phyloP scores from a whole-genome alignment of 129 eudicot species.

The Helichrysum umbraculigerum region DNA sequence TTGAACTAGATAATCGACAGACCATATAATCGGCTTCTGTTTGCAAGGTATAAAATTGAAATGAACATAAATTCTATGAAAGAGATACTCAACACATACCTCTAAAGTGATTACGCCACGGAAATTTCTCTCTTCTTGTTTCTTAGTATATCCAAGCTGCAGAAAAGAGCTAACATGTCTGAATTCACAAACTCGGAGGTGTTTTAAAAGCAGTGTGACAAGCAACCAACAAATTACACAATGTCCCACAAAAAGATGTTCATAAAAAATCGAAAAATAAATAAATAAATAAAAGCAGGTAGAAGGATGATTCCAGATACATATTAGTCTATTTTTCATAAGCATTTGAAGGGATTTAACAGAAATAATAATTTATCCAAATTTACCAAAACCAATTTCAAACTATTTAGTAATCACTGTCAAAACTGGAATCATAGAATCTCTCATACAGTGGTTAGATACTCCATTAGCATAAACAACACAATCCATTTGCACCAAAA shows the following conservation, averaged over 20 bases:
- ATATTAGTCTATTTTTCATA: not conserved
- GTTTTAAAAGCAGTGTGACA: slow-evolving; percentile 2
- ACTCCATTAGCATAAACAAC: slow-evolving; percentile 1
- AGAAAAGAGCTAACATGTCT: not conserved
- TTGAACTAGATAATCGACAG: not conserved
- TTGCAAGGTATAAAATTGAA: not conserved
- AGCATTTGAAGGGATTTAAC: not conserved
- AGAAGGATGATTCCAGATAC: slow-evolving; percentile 11
- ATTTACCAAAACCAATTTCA: not conserved
- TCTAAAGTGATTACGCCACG: slow-evolving; percentile 98
- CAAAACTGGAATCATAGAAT: slow-evolving; percentile 8
- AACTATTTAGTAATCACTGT: not conserved
- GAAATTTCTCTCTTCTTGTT: slow-evolving; percentile 91
- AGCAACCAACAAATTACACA: slow-evolving; percentile 2
- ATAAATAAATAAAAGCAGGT: not conserved
- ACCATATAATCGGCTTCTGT: not conserved
- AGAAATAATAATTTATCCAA: not conserved
- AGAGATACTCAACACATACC: slow-evolving; percentile 43
- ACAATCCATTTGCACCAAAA: slow-evolving; percentile 6
- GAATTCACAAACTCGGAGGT: slow-evolving; percentile 17
- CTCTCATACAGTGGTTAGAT: slow-evolving; percentile 7
- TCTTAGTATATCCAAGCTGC: slow-evolving; percentile 99
- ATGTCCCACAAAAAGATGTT: not conserved
- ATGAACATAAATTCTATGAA: not conserved
- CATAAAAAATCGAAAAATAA: not conserved